These are phyloP conservation scores for Naematelia aurantialba DNA, from an alignment of 768 basidiomycete species.

Conservation along the genomic window DNA sequence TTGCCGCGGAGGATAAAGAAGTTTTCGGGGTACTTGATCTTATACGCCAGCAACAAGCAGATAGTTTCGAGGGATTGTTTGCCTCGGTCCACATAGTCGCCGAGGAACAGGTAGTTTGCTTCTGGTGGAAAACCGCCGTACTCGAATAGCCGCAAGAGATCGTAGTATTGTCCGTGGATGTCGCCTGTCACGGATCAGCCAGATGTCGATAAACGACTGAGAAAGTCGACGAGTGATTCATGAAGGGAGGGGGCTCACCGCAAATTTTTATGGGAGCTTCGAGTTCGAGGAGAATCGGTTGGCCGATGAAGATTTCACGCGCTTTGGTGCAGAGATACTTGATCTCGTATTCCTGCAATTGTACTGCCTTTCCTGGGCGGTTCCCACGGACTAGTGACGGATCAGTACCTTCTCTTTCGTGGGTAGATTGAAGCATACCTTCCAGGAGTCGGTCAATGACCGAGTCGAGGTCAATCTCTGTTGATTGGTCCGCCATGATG, in stretches of 20 bases:
- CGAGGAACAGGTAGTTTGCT: constrained; percentile 99
- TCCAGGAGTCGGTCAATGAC: constrained; percentile 97
- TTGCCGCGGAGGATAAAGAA: constrained; percentile 99
- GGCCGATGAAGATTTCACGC: constrained; percentile 98
- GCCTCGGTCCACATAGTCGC: constrained; percentile 98
- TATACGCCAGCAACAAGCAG: constrained; percentile 96
- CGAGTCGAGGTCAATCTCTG: constrained; percentile 98
- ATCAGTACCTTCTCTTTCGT: neutral
- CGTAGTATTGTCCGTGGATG: constrained; percentile 99
- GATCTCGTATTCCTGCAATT: constrained; percentile 98
- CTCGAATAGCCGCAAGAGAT: constrained; percentile 94
- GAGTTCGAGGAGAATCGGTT: constrained; percentile 93
- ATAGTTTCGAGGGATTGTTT: constrained; percentile 99
- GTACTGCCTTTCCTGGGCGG: constrained; percentile 96
- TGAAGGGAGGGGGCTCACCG: constrained; percentile 59
- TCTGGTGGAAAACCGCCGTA: constrained; percentile 99
- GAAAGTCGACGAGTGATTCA: constrained; percentile 17
- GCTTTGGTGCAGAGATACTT: constrained; percentile 98
- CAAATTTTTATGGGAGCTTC: constrained; percentile 99
- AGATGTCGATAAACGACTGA: constrained; percentile 11
- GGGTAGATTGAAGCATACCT: constrained; percentile 60
- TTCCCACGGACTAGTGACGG: constrained; percentile 78
- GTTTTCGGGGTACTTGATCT: constrained; percentile 98
- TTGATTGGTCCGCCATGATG: constrained; percentile 46
- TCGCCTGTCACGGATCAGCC: constrained; percentile 61